Base-by-base conservation (phyloP, 495 filamentous ascomycete species). In the Clavariopsis aquatica region DNA sequence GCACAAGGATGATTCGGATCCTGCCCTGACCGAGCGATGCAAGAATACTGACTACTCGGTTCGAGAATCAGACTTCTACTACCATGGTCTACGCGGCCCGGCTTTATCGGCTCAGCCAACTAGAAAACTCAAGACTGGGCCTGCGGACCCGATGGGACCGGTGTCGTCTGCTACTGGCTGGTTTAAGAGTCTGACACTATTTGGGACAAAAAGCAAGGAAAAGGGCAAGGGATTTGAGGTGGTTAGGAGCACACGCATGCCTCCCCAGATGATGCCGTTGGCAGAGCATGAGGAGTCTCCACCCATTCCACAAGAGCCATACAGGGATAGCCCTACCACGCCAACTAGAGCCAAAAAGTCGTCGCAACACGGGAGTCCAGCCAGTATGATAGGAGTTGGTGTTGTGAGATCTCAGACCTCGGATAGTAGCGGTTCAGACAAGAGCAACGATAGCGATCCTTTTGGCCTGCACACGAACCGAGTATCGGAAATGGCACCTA, bases 141-240 rank as follows among this genome's bases (percentile, higher is more conserved):
- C 94, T 1, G 92, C 93, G 19, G 95, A 98, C 77, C 94, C 94
- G 6, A 96, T 93, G 34, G 88, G 91, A 0, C 92, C 93, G 1
- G 89, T 94, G 13, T 87, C 90, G 4, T 90, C 89, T 9, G 93
- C 94, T 1, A 87, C 90, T 2, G 91, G 91, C 0, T 98, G 93
- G 89, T 83, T 98, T 74, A 87, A 89, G 67, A 82, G 81, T 19
- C 51, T 66, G 1, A 49, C 62, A 36, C 76, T 96, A 31, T 83
- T 96, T 60, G 86, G 86, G 28, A 90, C 87, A 8, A 92, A 94
- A 74, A 89, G 84, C 2, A 96, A 94, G 68, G 91, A 94, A 46
- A 94, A 84, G 54, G 89, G 88, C 28, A 97, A 96, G 75, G 94
- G 94, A 0, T 98, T 98, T 60, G 94, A 96, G 73, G 94, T 98